Evolutionary conservation across 2,329 filamentous ascomycete genomes (phyloP), one percentile per base, ranked within the genome.

Genomic region (Colletotrichum gloeosporioides): DNA sequence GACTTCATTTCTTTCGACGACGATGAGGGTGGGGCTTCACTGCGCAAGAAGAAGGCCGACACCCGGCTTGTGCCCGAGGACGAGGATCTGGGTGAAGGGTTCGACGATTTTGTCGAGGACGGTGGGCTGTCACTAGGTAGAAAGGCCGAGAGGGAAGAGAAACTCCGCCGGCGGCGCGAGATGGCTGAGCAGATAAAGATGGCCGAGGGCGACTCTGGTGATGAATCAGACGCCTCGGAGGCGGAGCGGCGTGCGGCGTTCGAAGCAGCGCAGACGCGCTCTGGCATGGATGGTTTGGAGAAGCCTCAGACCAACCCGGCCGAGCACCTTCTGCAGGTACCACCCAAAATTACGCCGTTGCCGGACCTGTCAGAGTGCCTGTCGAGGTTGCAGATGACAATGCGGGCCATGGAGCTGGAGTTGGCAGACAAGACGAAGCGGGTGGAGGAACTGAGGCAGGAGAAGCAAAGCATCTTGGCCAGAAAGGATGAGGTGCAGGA

Each of bases 1-100:
- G 92, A 93, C 71, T 94, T 92, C 80, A 90, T 95, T 61, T 92
- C 92, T 0, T 86, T 95, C 0, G 88, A 92, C 71, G 91, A 90
- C 39, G 88, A 88, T n/a, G 89, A 90, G 64, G 84, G 85, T 34
- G 22, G 55, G 4, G 31, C 39, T 4, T 68, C 62, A 12, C 73
- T 77, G 44, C 75, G 75, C 10, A 89, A 69, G 87, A 88, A 74
- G 82, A 84, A 55, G 85, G 86, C 92, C 39, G 90, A 96, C 77
- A 94, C 94, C 8, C 91, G 96, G 2, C 89, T 99, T 3, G 90
- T 96, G 8, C 91, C 90, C 57, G 96, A 98, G 39, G 96, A 99
- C 80, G 96, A 99, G 82, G 95, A 99, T 81, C 90, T 98, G 0
- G 95, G 95, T 49, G 97, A 99, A 85, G 96, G 96, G 0, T 99